A percentile compares a stretch with the other conserved stretches of the same genome.
Conservation (phyloP, 2,329 filamentous ascomycete species). For the Arthroderma sp. region DNA sequence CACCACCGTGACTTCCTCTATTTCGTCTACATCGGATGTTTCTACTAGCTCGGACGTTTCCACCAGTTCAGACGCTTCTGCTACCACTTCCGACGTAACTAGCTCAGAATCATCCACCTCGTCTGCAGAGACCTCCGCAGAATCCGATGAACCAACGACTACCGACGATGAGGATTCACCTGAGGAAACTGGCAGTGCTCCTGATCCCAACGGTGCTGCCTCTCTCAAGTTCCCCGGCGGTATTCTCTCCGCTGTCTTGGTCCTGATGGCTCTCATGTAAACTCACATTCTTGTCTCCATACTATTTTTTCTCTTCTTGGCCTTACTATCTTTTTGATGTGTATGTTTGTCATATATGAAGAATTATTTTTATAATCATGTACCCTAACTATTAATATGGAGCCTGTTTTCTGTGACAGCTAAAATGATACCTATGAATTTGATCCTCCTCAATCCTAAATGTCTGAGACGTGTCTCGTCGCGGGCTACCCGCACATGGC, state of each 20-base stretch:
- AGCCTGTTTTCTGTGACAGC: too few relatives aligned
- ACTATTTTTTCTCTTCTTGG: background rate
- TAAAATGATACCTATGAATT: too few relatives aligned
- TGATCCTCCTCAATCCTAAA: too few relatives aligned
- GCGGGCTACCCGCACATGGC: too few relatives aligned
- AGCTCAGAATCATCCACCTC: slow-evolving; percentile 1
- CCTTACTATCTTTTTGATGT: slow-evolving; percentile 1
- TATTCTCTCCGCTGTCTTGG: slow-evolving; percentile 8
- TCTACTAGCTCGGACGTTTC: slow-evolving; percentile 10
- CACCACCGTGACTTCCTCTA: slow-evolving; percentile 12
- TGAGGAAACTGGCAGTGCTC: background rate
- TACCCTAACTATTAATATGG: too few relatives aligned
- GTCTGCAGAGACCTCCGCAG: background rate
- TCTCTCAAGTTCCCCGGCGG: slow-evolving; percentile 8
- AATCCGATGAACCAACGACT: background rate
- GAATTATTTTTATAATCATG: too few relatives aligned
- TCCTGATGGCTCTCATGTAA: slow-evolving; percentile 11
- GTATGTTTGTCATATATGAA: too few relatives aligned
- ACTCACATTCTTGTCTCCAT: background rate
- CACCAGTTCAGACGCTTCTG: slow-evolving; percentile 7
- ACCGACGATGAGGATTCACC: slow-evolving; percentile 1
- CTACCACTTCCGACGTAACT: slow-evolving; percentile 1
- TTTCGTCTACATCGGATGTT: slow-evolving; percentile 1
- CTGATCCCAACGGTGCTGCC: slow-evolving; percentile 9
- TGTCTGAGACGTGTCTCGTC: too few relatives aligned